Evolutionary conservation across 257 asterid species (phyloP).

Genomic region (Solanum chilense): DNA sequence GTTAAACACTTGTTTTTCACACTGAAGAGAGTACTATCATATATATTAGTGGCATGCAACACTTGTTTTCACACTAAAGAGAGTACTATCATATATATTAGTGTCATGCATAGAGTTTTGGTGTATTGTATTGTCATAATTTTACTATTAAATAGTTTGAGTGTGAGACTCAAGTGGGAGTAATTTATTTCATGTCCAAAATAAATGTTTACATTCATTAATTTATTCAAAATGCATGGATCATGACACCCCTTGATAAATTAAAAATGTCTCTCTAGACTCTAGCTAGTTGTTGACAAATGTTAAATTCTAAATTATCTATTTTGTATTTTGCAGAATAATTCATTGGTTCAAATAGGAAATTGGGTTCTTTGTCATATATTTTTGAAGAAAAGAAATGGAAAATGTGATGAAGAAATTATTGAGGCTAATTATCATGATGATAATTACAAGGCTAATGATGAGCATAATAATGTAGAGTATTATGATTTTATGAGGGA

Average conservation of each 20-base stretch:
- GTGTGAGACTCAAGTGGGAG: not conserved
- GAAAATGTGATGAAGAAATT: not conserved
- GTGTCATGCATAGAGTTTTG: not conserved
- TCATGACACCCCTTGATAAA: not conserved
- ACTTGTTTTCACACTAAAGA: not conserved
- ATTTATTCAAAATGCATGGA: not conserved
- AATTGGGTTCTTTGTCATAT: conserved; percentile 68
- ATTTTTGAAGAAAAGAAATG: conserved; percentile 24
- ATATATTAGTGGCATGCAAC: not conserved
- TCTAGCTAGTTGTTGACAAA: not conserved
- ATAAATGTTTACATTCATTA: not conserved
- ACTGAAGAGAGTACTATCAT: not conserved
- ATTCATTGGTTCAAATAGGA: conserved; percentile 36
- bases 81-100: not conserved
- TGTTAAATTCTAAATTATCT: not conserved
- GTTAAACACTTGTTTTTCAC: not conserved
- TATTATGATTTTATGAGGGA: not conserved
- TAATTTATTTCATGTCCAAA: not conserved
- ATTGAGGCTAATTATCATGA: not conserved
- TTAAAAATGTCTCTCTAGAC: not conserved
- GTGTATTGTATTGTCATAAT: not conserved
- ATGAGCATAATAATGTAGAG: not conserved
- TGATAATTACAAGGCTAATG: not conserved
- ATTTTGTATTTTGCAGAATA: conserved; percentile 20
- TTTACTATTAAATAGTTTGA: not conserved